phyloP scores from a whole-genome alignment of 306 rosid genomes.

The Inga leiocalycina region DNA sequence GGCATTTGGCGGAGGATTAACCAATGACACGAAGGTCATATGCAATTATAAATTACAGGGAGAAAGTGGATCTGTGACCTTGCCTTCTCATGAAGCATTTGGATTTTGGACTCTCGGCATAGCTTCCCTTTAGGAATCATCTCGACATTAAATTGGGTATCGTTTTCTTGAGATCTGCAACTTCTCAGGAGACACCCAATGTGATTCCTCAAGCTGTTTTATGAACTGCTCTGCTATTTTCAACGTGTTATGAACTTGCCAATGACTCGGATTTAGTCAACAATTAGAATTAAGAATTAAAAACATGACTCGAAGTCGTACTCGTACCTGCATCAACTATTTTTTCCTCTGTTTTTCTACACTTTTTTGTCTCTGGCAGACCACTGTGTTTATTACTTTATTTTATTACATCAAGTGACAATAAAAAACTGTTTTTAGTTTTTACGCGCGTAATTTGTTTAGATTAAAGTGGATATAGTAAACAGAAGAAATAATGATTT shows the following conservation, averaged over 20 bases:
- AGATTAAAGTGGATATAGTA: not conserved
- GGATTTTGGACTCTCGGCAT: slow-evolving; percentile 8
- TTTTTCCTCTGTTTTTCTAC: not conserved
- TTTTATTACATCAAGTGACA: not conserved
- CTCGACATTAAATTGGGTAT: not conserved
- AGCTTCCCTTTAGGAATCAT: not conserved
- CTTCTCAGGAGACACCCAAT: not conserved
- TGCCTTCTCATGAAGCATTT: not conserved
- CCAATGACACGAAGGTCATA: not conserved
- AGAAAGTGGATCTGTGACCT: not conserved
- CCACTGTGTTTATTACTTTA: not conserved
- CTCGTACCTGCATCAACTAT: not conserved
- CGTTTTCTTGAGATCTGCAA: not conserved
- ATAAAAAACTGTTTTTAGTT: not conserved
- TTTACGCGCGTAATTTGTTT: not conserved
- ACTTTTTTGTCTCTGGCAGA: not conserved
- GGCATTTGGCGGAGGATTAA: not conserved
- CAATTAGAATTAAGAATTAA: not conserved
- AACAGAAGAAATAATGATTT: not conserved
- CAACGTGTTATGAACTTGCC: not conserved
- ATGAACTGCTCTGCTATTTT: not conserved
- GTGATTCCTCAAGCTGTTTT: slow-evolving; percentile 1
- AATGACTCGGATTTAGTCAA: not conserved
- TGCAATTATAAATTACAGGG: not conserved
- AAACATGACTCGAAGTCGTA: not conserved